These are phyloP conservation scores for Pharnaceum exiguum DNA, from an alignment of 148 eudicot genomes.

Conservation along the genomic window DNA sequence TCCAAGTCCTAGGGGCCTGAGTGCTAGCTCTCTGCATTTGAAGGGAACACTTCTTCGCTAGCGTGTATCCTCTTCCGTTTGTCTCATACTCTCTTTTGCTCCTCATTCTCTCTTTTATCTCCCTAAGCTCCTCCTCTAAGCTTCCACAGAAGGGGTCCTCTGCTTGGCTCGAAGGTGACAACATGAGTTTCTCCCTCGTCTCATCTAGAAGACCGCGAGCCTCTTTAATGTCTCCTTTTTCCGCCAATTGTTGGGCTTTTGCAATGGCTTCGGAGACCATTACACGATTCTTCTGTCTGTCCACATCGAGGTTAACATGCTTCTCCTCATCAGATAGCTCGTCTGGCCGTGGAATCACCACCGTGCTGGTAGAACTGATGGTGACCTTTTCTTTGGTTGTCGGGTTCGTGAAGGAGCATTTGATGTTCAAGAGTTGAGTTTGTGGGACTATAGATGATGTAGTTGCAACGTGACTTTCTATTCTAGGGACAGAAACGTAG, in stretches of 20 bases:
- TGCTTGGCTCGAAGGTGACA: slow-evolving; percentile 21
- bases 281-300: slow-evolving; percentile 34
- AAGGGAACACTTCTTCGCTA: slow-evolving; percentile 25
- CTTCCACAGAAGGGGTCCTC: slow-evolving; percentile 19
- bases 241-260: slow-evolving; percentile 34
- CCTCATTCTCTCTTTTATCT: slow-evolving; percentile 24
- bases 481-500: slow-evolving; percentile 20
- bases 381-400: slow-evolving; percentile 10
- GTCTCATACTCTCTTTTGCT: slow-evolving; percentile 20
- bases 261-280: slow-evolving; percentile 27
- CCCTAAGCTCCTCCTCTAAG: slow-evolving; percentile 25
- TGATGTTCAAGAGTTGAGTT: slow-evolving; percentile 16
- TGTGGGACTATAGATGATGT: too few species aligned
- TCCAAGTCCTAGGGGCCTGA: too few species aligned
- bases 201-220: slow-evolving; percentile 22
- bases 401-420: slow-evolving; percentile 30
- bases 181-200: slow-evolving; percentile 2
- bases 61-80: slow-evolving; percentile 27
- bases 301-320: slow-evolving; percentile 35
- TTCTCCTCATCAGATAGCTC: slow-evolving; percentile 5
- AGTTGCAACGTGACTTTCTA: not conserved
- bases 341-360: slow-evolving; percentile 33
- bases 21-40: slow-evolving; percentile 40
- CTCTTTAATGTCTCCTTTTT: slow-evolving; percentile 23
- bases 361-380: slow-evolving; percentile 3